Percentiles rank a stretch among this genome's conserved stretches.
These are phyloP conservation scores for Zymoseptoria ardabiliae DNA, from an alignment of 2,329 filamentous ascomycete species.

Conservation along the genomic window DNA sequence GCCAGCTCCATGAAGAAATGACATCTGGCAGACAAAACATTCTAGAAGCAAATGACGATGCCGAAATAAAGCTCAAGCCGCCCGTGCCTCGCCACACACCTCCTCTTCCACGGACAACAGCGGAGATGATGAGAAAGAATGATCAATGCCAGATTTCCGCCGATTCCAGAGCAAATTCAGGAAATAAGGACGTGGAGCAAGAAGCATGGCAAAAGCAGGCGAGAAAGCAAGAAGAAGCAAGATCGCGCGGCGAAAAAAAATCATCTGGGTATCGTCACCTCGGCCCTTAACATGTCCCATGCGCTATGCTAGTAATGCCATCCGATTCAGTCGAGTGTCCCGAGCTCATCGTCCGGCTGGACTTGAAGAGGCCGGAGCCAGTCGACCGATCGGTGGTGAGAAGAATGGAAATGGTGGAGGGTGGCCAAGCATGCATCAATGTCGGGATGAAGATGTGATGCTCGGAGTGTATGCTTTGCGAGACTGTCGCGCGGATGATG, in stretches of 20 bases:
- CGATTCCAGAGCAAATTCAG: no score
- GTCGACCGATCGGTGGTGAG: neutral
- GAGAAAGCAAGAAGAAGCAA: neutral
- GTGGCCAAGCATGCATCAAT: neutral
- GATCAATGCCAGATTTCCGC: neutral
- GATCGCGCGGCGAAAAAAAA: constrained; percentile 4
- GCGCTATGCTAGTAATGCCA: constrained; percentile 17
- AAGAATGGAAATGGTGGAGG: neutral
- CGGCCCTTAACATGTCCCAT: constrained; percentile 5
- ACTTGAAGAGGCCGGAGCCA: no score
- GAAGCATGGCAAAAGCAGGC: neutral
- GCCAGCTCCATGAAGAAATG: neutral
- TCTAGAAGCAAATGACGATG: neutral
- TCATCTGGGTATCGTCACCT: constrained; percentile 19
- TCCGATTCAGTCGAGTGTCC: neutral
- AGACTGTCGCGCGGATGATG: neutral
- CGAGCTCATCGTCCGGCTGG: neutral
- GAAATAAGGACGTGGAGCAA: neutral
- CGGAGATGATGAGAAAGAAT: neutral
- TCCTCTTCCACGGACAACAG: neutral
- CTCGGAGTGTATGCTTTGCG: neutral
- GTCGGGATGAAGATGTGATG: neutral
- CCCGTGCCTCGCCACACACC: neutral
- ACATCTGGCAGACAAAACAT: neutral
- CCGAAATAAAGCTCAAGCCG: neutral